Evolutionary conservation across 768 basidiomycete genomes (phyloP), one percentile per base, ranked within the genome.

Genomic region (Auriscalpium microsporum): DNA sequence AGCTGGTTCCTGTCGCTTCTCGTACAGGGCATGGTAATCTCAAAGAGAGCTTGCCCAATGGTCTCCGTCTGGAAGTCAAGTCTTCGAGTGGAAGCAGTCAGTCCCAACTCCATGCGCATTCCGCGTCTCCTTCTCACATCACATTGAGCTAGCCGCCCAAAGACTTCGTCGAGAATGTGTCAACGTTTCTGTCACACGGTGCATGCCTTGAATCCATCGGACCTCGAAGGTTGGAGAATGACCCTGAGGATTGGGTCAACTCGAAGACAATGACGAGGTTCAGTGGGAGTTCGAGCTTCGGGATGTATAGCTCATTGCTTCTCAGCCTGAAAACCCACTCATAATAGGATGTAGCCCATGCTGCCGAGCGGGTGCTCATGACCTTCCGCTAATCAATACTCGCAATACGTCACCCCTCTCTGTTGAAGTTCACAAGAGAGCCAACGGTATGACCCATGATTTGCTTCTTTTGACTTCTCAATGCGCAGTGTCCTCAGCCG

Each of bases 221-320:
- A 97, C 68, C 76, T 97, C 10, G 82, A 91, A 60, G 78, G 78
- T 5, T 93, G 94, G 90, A 76, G 71, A 77, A 78, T 14, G 91
- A 94, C 66, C 93, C 94, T 0, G 95, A 99, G 73, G 90, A 94
- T 63, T 99, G 93, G 91, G 80, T 95, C 10, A 90, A 91, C 56
- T 82, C 10, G 93, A 97, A 69, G 91, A 92, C 56, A 85, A 84
- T 59, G 92, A 93, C 59, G 88, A 83, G 45, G 93, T 94, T 40
- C 83, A 89, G 55, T 97, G 94, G 94, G 87, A 94, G 63, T 97
- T 80, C 63, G 92, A 95, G 63, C 81, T 96, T 56, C 78, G 95
- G 59, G 94, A 51, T 33, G 85, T 56, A 1, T 46, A 35, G n/a
- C 45, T 44, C 54, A 56, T 21, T 21, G 21, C 52, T 36, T 45